A percentile compares a stretch with the other conserved stretches of the same genome.
Conservation (phyloP, 2,329 filamentous ascomycete genomes). For the Chaetomium strumarium region DNA sequence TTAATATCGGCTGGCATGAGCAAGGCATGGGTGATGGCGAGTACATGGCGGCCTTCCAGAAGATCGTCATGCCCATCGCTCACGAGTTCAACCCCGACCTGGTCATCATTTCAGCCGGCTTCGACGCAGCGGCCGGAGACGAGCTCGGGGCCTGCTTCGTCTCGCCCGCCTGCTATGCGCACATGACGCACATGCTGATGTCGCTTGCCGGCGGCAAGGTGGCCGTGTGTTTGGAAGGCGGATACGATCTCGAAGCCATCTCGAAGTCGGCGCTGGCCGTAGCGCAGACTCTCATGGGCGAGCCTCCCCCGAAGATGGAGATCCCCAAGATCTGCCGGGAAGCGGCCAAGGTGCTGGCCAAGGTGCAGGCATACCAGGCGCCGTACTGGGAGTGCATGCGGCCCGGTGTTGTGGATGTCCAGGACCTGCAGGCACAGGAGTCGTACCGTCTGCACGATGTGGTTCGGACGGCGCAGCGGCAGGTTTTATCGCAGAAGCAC, state of each 20-base stretch:
- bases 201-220: slow-evolving; percentile 84
- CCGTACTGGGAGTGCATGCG: slow-evolving; percentile 87
- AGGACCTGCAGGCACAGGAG: slow-evolving; percentile 45
- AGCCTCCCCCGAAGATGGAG: slow-evolving; percentile 65
- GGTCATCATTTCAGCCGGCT: slow-evolving; percentile 91
- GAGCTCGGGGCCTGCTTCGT: slow-evolving; percentile 91
- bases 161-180: slow-evolving; percentile 83
- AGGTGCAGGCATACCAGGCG: slow-evolving; percentile 55
- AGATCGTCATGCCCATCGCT: slow-evolving; percentile 93
- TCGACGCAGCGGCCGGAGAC: slow-evolving; percentile 91
- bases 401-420: slow-evolving; percentile 54
- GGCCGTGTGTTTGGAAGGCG: slow-evolving; percentile 88
- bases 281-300: slow-evolving; percentile 88
- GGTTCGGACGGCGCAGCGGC: slow-evolving; percentile 69
- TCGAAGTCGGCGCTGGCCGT: slow-evolving; percentile 89
- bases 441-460: slow-evolving; percentile 70
- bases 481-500: slow-evolving; percentile 63
- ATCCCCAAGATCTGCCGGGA: slow-evolving; percentile 53
- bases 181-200: slow-evolving; percentile 99
- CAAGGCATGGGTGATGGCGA: slow-evolving; percentile 91
- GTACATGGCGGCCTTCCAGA: slow-evolving; percentile 93
- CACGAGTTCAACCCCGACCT: slow-evolving; percentile 90
- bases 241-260: slow-evolving; percentile 90
- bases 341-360: slow-evolving; percentile 50
- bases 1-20: slow-evolving; percentile 62